Percentiles rank a stretch among this genome's conserved stretches.
phyloP scores from a whole-genome alignment of 495 filamentous ascomycete species.

The Achaetomiella virescens region DNA sequence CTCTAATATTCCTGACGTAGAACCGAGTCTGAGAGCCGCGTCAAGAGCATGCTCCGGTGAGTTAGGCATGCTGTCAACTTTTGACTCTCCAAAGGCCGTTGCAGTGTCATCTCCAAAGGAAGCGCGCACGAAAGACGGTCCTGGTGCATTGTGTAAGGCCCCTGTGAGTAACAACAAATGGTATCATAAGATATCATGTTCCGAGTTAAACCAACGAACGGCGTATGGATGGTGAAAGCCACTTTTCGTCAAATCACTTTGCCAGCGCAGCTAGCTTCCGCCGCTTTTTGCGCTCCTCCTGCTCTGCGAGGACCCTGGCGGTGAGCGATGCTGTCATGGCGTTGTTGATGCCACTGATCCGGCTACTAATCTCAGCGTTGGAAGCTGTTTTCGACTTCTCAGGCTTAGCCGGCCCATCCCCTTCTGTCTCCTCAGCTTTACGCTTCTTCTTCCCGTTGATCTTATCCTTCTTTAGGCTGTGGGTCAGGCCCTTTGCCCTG shows the following conservation, averaged over 20 bases:
- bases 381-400: conserved; percentile 20
- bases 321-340: conserved; percentile 77
- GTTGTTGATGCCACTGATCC: conserved; percentile 67
- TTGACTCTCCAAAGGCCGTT: no score
- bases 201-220: no score
- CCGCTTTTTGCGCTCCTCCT: conserved; percentile 73
- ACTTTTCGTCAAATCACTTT: conserved; percentile 4
- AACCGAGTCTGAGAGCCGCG: no score
- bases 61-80: no score
- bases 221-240: no score
- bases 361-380: conserved; percentile 26
- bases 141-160: no score
- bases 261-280: conserved; percentile 52
- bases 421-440: conserved; percentile 41
- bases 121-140: no score
- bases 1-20: no score
- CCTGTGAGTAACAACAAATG: no score
- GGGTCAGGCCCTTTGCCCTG: conserved; percentile 64
- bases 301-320: conserved; percentile 76
- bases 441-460: conserved; percentile 57
- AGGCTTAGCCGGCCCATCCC: conserved; percentile 19
- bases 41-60: no score
- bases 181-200: no score
- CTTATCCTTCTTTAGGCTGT: conserved; percentile 91
- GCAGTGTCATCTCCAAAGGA: no score